Conservation (phyloP, 2,329 filamentous ascomycete genomes). For the Penicillium italicum region DNA sequence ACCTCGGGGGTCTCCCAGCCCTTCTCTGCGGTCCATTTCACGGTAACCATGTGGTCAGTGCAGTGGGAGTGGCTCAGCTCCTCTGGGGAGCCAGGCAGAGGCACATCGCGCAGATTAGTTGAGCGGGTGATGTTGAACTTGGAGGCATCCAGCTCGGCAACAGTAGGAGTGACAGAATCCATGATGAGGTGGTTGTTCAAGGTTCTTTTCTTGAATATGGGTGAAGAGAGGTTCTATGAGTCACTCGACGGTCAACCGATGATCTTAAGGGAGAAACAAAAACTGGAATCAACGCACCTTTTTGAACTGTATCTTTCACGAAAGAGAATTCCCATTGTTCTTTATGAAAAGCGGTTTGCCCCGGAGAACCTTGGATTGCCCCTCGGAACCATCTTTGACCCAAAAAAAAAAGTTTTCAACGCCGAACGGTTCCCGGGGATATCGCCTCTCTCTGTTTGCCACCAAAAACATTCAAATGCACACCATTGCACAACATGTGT, state of each 20-base stretch:
- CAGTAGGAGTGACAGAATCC: constrained; percentile 31
- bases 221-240: constrained; percentile 5
- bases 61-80: constrained; percentile 43
- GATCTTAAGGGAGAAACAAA: neutral
- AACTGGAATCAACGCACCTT: neutral
- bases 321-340: constrained; percentile 3
- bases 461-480: neutral
- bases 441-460: constrained; percentile 7
- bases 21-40: constrained; percentile 58
- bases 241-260: constrained; percentile 8
- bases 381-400: constrained; percentile 2
- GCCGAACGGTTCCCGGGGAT: constrained; percentile 13
- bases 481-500: neutral
- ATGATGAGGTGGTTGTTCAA: constrained; percentile 17
- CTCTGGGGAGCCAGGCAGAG: constrained; percentile 39
- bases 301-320: neutral
- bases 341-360: constrained; percentile 19
- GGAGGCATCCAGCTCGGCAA: constrained; percentile 40
- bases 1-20: constrained; percentile 75
- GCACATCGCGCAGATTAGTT: constrained; percentile 35
- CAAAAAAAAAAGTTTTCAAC: constrained; percentile 19
- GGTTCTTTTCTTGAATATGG: neutral
- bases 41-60: constrained; percentile 88
- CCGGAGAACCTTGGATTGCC: constrained; percentile 5
- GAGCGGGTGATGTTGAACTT: constrained; percentile 39